These are phyloP conservation scores for Rhytidiadelphus loreus DNA, from an alignment of 225 moss, liverwort and hornwort species.

Conservation along the genomic window DNA sequence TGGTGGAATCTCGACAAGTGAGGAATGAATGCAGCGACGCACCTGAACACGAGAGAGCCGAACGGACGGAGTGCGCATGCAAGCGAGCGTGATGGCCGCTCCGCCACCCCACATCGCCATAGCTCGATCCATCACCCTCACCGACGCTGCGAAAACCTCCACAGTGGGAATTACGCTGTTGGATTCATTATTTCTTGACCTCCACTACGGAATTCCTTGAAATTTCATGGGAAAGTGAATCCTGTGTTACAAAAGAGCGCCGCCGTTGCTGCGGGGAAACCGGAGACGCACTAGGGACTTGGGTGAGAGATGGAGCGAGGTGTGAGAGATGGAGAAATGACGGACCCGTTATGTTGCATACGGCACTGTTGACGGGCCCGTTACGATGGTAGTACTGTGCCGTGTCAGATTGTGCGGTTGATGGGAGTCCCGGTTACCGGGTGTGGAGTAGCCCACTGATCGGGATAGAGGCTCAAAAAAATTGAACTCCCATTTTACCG, in stretches of 20 bases:
- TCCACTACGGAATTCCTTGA: background rate
- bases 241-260: background rate
- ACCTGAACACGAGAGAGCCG: constrained; percentile 20
- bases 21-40: background rate
- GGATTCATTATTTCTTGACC: background rate
- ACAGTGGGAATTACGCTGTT: too few relatives aligned
- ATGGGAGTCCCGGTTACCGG: background rate
- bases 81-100: constrained; percentile 11
- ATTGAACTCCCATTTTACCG: rapidly evolving
- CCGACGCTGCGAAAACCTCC: background rate
- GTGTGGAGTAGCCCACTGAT: background rate
- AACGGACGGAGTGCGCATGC: constrained; percentile 2
- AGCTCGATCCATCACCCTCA: constrained; percentile 10
- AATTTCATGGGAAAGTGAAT: background rate
- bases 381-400: background rate
- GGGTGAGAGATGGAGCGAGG: background rate
- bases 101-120: constrained; percentile 32
- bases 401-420: background rate
- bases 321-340: background rate
- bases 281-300: background rate
- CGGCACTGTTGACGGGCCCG: background rate
- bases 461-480: background rate
- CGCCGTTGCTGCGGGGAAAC: background rate
- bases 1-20: background rate
- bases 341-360: background rate